Conservation (phyloP, 169 alveolate genomes). For the Cryptosporidium meleagridis region DNA sequence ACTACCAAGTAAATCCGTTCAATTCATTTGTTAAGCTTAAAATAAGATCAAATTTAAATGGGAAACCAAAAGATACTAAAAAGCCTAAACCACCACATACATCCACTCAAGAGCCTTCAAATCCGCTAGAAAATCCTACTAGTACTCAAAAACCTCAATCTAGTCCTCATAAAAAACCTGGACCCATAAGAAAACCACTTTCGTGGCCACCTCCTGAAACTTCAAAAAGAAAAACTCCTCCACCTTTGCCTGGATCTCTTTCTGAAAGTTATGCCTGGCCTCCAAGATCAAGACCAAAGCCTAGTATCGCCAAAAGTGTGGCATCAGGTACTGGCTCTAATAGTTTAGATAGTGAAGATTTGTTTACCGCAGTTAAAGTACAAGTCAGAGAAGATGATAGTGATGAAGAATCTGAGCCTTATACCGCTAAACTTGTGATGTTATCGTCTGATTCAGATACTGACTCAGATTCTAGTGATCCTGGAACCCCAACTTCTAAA, state of each 20-base stretch:
- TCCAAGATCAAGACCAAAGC: not conserved
- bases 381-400: not conserved
- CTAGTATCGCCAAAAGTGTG: too few relatives aligned
- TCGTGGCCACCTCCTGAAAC: not conserved
- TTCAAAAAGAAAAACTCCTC: not conserved
- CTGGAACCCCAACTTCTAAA: not conserved
- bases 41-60: not conserved
- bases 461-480: too few relatives aligned
- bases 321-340: too few relatives aligned
- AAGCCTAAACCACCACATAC: not conserved
- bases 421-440: too few relatives aligned
- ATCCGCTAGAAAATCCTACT: too few relatives aligned
- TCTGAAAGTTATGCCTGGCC: not conserved
- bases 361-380: not conserved
- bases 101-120: not conserved
- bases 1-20: not conserved
- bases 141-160: not conserved
- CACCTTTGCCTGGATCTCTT: not conserved
- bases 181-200: not conserved
- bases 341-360: not conserved
- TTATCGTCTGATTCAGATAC: too few relatives aligned
- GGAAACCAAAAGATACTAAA: not conserved
- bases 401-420: not conserved
- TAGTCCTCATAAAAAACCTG: not conserved
- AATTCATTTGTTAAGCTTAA: conserved; percentile 12